Percentiles rank a stretch among this genome's conserved stretches.
These are phyloP conservation scores for Lagenidium giganteum DNA, from an alignment of 352 stramenopile species.

Conservation along the genomic window DNA sequence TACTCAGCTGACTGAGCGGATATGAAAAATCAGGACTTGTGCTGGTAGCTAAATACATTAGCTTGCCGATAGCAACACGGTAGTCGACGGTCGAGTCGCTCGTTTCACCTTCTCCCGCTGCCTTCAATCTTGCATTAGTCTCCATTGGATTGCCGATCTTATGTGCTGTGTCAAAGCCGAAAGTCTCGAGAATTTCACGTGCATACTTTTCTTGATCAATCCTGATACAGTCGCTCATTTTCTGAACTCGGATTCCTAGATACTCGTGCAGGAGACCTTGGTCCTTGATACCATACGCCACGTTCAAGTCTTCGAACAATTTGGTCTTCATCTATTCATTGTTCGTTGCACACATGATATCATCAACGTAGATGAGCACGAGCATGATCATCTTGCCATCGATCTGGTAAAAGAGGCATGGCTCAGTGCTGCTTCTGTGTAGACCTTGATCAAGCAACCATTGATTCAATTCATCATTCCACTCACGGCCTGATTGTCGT, in stretches of 20 bases:
- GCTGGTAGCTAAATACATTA: constrained; percentile 16
- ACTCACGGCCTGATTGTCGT: background rate
- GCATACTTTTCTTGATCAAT: background rate
- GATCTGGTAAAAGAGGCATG: constrained; percentile 1
- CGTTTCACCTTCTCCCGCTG: background rate
- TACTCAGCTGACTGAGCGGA: constrained; percentile 10
- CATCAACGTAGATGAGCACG: constrained; percentile 16
- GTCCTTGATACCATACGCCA: constrained; percentile 16
- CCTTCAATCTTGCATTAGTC: no score
- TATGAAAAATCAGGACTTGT: constrained; percentile 9
- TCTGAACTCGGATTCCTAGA: background rate
- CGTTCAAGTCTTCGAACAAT: constrained; percentile 8
- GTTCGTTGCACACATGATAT: constrained; percentile 17
- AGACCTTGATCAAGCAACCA: background rate
- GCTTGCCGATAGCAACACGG: constrained; percentile 1
- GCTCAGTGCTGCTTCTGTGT: background rate
- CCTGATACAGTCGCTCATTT: background rate
- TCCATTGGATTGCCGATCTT: background rate
- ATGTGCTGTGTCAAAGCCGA: background rate
- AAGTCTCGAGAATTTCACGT: background rate
- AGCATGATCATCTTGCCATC: constrained; percentile 7
- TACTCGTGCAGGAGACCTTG: constrained; percentile 1
- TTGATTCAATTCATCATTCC: background rate
- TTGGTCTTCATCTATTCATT: constrained; percentile 9
- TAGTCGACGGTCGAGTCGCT: no score